Evolutionary conservation across 257 asterid genomes (phyloP).

Genomic region (Nemophila menziesii): DNA sequence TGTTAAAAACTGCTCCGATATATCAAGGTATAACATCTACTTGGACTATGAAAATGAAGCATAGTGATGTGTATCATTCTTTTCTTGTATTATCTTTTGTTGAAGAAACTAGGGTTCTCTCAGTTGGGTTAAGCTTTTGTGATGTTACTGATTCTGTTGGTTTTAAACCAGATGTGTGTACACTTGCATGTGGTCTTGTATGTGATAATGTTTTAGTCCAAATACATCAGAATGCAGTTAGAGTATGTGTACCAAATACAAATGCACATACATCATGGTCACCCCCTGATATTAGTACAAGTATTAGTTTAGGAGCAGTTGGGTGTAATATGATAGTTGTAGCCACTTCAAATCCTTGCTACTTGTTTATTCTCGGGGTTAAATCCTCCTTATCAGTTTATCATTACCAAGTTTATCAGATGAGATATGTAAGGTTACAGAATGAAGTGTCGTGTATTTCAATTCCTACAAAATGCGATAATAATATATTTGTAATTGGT

Average conservation of each 20-base stretch:
- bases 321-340: conserved; percentile 71
- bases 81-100: conserved; percentile 87
- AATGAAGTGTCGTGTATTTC: conserved; percentile 86
- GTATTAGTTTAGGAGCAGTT: conserved; percentile 86
- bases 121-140: conserved; percentile 87
- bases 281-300: conserved; percentile 56
- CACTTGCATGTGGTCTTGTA: conserved; percentile 90
- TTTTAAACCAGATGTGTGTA: conserved; percentile 74
- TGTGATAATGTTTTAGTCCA: conserved; percentile 73
- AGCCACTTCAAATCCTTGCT: conserved; percentile 76
- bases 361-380: conserved; percentile 65
- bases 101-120: conserved; percentile 94
- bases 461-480: conserved; percentile 45
- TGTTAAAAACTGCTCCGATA: conserved; percentile 77
- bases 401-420: conserved; percentile 50
- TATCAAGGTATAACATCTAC: conserved; percentile 91
- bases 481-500: conserved; percentile 57
- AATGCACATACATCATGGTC: conserved; percentile 51
- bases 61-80: conserved; percentile 65
- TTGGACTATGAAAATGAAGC: conserved; percentile 76
- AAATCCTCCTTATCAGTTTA: conserved; percentile 31
- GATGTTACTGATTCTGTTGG: conserved; percentile 91
- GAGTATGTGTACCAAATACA: conserved; percentile 59
- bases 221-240: conserved; percentile 68
- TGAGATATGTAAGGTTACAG: conserved; percentile 66